Evolutionary conservation across 2,329 filamentous ascomycete genomes (phyloP).

Genomic region (Talaromyces sp.): DNA sequence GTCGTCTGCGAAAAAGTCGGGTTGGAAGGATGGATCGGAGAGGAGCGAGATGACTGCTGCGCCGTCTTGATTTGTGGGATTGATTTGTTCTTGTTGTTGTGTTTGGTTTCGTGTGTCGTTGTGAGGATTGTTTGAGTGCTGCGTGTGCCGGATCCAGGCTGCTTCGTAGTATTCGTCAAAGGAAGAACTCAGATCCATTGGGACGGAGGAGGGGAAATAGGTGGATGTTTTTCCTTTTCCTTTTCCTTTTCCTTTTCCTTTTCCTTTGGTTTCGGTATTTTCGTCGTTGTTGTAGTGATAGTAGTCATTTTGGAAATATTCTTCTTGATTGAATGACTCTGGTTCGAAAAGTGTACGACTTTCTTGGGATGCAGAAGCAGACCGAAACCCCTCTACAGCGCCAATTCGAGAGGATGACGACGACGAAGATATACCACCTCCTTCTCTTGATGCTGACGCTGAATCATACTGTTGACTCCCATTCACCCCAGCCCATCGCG

Average conservation of each 20-base stretch:
- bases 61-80: conserved; percentile 26
- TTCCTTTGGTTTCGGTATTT: neutral
- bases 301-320: neutral
- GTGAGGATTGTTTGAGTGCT: neutral
- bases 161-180: neutral
- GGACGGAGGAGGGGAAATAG: neutral
- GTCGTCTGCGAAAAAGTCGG: conserved; percentile 19
- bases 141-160: neutral
- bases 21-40: conserved; percentile 25
- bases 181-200: neutral
- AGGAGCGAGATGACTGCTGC: conserved; percentile 38
- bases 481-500: neutral
- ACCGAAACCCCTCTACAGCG: neutral
- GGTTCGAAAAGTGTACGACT: neutral
- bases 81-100: conserved; percentile 6
- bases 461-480: neutral
- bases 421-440: conserved; percentile 1
- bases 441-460: neutral
- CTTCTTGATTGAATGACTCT: neutral
- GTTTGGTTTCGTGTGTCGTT: neutral
- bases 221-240: neutral
- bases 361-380: neutral
- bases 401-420: neutral
- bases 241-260: neutral
- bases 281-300: neutral